Evolutionary conservation across 1,284 basidiomycete genomes (phyloP).

Genomic region (Agroathelia rolfsii): DNA sequence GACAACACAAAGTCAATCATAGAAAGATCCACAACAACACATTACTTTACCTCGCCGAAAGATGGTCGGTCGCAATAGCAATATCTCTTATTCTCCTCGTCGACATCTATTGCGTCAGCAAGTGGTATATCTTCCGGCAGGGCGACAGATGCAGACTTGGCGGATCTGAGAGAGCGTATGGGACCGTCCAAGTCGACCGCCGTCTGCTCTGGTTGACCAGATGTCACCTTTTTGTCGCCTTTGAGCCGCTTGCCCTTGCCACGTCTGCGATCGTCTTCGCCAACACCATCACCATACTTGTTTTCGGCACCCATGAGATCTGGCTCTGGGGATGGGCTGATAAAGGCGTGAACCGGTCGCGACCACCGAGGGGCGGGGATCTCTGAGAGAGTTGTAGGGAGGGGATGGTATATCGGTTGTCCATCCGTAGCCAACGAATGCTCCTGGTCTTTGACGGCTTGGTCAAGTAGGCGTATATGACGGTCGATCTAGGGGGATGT

Average conservation of each 20-base stretch:
- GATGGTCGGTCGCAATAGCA: conserved; percentile 72
- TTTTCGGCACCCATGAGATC: conserved; percentile 16
- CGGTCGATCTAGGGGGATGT: conserved; percentile 45
- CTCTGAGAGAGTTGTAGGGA: conserved; percentile 50
- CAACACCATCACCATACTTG: conserved; percentile 10
- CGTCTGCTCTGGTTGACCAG: conserved; percentile 1
- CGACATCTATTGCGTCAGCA: conserved; percentile 24
- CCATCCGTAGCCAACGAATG: conserved; percentile 43
- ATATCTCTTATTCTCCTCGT: conserved; percentile 57
- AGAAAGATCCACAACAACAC: conserved; percentile 7
- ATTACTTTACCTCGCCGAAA: conserved; percentile 55
- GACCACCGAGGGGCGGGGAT: conserved; percentile 42
- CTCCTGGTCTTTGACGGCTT: conserved; percentile 67
- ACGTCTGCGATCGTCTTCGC: conserved; percentile 3
- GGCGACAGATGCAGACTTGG: conserved; percentile 34
- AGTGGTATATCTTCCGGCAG: conserved; percentile 13
- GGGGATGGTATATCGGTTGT: conserved; percentile 41
- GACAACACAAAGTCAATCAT: conserved; percentile 6
- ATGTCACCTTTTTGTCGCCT: neutral
- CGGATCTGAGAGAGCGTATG: conserved; percentile 14
- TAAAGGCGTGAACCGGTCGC: conserved; percentile 29
- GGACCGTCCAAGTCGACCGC: conserved; percentile 10
- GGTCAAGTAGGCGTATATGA: conserved; percentile 63
- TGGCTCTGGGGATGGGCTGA: conserved; percentile 28
- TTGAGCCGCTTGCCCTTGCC: conserved; percentile 2